These are phyloP conservation scores for Posidonia oceanica DNA, from an alignment of 116 monocot genomes.

Conservation along the genomic window DNA sequence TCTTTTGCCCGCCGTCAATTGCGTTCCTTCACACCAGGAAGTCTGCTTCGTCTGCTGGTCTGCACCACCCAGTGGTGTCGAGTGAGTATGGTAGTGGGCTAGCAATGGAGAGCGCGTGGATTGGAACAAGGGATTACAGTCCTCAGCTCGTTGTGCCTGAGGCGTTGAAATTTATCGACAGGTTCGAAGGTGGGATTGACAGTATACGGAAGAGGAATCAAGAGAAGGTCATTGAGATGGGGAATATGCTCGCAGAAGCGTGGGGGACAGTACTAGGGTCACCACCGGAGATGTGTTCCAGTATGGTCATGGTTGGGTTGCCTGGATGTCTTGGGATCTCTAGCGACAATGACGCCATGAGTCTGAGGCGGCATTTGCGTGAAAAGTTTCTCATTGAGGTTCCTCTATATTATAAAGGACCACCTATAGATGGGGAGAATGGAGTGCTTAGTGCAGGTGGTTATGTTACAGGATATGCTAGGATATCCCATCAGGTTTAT, in stretches of 20 bases:
- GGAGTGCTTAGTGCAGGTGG: conserved; percentile 5
- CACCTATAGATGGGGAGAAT: conserved; percentile 8
- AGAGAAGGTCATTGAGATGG: conserved; percentile 74
- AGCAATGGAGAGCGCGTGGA: conserved; percentile 80
- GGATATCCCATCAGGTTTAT: conserved; percentile 85
- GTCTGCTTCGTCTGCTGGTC: conserved; percentile 7
- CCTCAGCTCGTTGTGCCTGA: conserved; percentile 66
- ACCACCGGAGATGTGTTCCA: conserved; percentile 53
- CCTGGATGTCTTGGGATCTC: conserved; percentile 37
- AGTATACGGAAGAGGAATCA: conserved; percentile 66
- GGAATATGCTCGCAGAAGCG: conserved; percentile 50
- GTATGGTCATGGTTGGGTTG: conserved; percentile 83
- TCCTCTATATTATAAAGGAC: conserved; percentile 46
- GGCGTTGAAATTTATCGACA: conserved; percentile 47
- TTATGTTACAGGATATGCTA: conserved; percentile 41
- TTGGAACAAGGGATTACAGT: conserved; percentile 79
- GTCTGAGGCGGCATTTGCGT: conserved; percentile 39
- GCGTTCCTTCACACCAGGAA: conserved; percentile 59
- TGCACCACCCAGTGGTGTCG: conserved; percentile 85
- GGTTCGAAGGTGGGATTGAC: conserved; percentile 71
- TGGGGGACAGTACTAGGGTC: conserved; percentile 67
- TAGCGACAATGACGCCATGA: conserved; percentile 48
- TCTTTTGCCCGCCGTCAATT: conserved; percentile 77
- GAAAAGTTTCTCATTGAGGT: conserved; percentile 51
- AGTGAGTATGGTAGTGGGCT: conserved; percentile 79